Base-by-base conservation (phyloP, 2,329 filamentous ascomycete genomes). In the Macrophomina phaseolina region DNA sequence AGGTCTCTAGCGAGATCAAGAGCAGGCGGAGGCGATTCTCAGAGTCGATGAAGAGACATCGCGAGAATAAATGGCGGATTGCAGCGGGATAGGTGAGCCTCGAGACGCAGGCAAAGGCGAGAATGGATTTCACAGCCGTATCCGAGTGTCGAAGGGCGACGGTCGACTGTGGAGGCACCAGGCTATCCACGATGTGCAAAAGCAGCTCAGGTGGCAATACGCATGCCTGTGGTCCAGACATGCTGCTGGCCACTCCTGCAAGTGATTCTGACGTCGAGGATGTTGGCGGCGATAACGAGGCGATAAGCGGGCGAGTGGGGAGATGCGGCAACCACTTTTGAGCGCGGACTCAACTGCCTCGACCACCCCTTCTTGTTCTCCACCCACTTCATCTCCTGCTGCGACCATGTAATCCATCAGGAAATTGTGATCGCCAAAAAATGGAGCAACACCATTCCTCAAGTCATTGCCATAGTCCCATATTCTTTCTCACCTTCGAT, bases 11-110 rank as follows among this genome's bases (percentile, higher is more conserved):
- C 7, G 68, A 68, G 14, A 73, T 48, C 4, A 74, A 65, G 3
- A 73, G 69, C 23, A 69, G 69, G n/a, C 70, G 71, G 64, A 83
- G 64, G 9, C 72, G 70, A 18, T 53, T 28, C 8, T 68, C 55
- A 28, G 79, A 79, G 60, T 83, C 78, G 46, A 86, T 73, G 69
- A 81, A 81, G 42, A 84, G 69, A 71, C 83, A 85, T 69, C 81
- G 77, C 67, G 80, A 73, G 53, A 79, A 79, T n/a, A 86, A 78
- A 11, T 82, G 74, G 46, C 76, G 78, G 16, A 76, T 76, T 3
- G 84, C 82, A 9, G 80, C 67, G 4, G 71, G 69, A 68, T 82
- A 78, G 3, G 81, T 83, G 16, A 78, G 77, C 3, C 78, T 77
- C 42, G 79, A 83, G 45, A 83, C 81, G 23, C 77, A 73, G 3